Conservation (phyloP, 805 yeast genomes). For the Barnettozyma californica region DNA sequence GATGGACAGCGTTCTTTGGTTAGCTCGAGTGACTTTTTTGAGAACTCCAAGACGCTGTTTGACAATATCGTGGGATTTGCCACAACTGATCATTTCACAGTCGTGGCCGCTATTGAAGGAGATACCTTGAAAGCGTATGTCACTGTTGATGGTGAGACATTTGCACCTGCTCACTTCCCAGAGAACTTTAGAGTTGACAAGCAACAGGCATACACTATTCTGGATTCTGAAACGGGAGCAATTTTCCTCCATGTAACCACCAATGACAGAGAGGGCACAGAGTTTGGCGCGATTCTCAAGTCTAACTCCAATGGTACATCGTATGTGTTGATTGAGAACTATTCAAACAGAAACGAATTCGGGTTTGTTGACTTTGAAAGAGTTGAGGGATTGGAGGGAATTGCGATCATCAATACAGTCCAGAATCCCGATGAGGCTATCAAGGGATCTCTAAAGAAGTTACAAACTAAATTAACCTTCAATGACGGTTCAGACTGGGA, state of each 20-base stretch:
- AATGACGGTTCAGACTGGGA: conserved; percentile 92
- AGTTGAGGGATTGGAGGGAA: conserved; percentile 80
- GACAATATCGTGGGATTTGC: conserved; percentile 72
- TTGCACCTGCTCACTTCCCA: conserved; percentile 81
- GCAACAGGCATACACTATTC: conserved; percentile 72
- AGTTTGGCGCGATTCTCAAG: conserved; percentile 76
- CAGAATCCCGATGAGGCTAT: conserved; percentile 42
- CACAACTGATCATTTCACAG: conserved; percentile 58
- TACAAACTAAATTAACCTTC: conserved; percentile 72
- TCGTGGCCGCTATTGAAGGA: conserved; percentile 59
- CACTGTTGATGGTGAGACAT: conserved; percentile 71
- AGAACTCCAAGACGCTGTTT: conserved; percentile 35
- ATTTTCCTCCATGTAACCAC: conserved; percentile 83
- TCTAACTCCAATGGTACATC: conserved; percentile 91
- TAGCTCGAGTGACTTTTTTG: conserved; percentile 20
- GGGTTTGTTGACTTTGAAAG: conserved; percentile 91
- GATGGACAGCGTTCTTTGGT: conserved; percentile 28
- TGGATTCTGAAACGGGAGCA: conserved; percentile 69
- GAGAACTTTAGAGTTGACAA: conserved; percentile 50
- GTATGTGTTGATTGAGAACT: conserved; percentile 59
- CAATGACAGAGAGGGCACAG: conserved; percentile 40
- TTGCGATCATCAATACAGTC: conserved; percentile 68
- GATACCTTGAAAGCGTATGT: conserved; percentile 60
- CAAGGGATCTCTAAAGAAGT: conserved; percentile 43
- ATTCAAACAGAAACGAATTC: conserved; percentile 66